A percentile compares a stretch with the other conserved stretches of the same genome.
Conservation (phyloP, 129 eudicot genomes). For the Logfia minima region DNA sequence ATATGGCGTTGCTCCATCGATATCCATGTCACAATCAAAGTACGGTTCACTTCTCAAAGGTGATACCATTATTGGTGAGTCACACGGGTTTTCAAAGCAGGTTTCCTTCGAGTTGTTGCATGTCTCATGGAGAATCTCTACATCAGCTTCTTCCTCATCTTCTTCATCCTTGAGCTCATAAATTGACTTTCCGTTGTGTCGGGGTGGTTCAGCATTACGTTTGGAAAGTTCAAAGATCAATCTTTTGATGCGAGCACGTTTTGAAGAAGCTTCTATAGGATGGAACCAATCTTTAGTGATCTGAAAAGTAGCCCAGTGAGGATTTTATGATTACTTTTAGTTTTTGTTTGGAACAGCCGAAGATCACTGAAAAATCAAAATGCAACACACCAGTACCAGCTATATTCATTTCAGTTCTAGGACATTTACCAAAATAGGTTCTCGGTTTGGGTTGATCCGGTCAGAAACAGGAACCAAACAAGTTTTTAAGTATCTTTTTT, state of each 20-base stretch:
- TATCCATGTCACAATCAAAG: constrained; percentile 14
- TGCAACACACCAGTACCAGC: not conserved
- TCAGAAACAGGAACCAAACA: not conserved
- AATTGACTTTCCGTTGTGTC: constrained; percentile 23
- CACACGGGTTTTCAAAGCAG: constrained; percentile 7
- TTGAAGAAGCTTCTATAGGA: constrained; percentile 64
- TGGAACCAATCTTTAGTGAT: constrained; percentile 57
- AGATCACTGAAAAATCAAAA: too few species aligned
- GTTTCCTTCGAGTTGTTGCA: constrained; percentile 22
- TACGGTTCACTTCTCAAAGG: constrained; percentile 23
- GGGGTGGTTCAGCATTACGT: constrained; percentile 21
- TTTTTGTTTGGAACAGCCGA: too few species aligned
- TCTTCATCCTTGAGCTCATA: constrained; percentile 33
- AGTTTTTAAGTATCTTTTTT: not conserved
- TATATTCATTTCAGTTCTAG: not conserved
- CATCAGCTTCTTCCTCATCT: constrained; percentile 30
- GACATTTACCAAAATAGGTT: not conserved
- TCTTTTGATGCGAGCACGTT: constrained; percentile 56
- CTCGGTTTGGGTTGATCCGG: not conserved
- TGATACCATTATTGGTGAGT: constrained; percentile 21
- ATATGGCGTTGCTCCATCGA: not conserved
- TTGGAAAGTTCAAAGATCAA: constrained; percentile 45
- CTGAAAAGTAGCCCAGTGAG: constrained; percentile 36
- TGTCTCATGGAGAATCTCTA: constrained; percentile 27
- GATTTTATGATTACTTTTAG: not conserved